A percentile compares a stretch with the other conserved stretches of the same genome.
Conservation (phyloP, 2,329 filamentous ascomycete genomes). For the Lasiodiplodia theobromae region DNA sequence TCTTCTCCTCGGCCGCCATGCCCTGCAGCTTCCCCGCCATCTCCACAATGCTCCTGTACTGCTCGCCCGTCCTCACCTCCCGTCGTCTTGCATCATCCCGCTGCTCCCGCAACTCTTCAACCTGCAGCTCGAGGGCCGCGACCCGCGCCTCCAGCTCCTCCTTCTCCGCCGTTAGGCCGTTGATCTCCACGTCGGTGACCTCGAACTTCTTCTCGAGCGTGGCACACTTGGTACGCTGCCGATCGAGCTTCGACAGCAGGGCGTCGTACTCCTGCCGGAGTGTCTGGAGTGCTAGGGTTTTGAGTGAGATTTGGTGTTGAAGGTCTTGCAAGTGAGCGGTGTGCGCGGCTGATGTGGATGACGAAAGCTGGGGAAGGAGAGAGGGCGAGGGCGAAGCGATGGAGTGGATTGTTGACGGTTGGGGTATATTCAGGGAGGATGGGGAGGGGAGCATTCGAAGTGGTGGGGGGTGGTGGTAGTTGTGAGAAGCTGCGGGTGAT, state of each 20-base stretch:
- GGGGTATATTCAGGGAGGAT: constrained; percentile 41
- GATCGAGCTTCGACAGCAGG: constrained; percentile 59
- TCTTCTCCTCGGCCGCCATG: constrained; percentile 52
- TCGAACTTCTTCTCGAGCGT: constrained; percentile 56
- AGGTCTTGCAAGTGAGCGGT: constrained; percentile 55
- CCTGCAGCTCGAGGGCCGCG: constrained; percentile 55
- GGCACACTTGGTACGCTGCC: constrained; percentile 57
- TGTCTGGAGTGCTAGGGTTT: constrained; percentile 60
- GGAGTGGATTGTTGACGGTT: constrained; percentile 35
- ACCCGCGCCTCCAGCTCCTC: constrained; percentile 57
- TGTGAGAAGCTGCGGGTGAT: neutral
- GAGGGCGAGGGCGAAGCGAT: constrained; percentile 21
- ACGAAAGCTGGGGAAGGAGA: constrained; percentile 18
- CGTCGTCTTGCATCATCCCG: constrained; percentile 56
- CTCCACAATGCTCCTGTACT: constrained; percentile 60
- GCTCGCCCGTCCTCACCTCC: constrained; percentile 52
- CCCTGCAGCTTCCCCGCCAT: constrained; percentile 56
- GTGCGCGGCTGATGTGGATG: constrained; percentile 41
- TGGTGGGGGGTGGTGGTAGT: neutral
- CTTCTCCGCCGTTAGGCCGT: constrained; percentile 59
- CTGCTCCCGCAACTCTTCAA: constrained; percentile 57
- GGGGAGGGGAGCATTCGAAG: constrained; percentile 41
- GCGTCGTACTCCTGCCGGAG: constrained; percentile 63
- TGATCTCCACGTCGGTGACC: constrained; percentile 52
- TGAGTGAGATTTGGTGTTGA: constrained; percentile 62